Evolutionary conservation across 805 yeast genomes (phyloP).

Genomic region (Teunomyces kruisii): DNA sequence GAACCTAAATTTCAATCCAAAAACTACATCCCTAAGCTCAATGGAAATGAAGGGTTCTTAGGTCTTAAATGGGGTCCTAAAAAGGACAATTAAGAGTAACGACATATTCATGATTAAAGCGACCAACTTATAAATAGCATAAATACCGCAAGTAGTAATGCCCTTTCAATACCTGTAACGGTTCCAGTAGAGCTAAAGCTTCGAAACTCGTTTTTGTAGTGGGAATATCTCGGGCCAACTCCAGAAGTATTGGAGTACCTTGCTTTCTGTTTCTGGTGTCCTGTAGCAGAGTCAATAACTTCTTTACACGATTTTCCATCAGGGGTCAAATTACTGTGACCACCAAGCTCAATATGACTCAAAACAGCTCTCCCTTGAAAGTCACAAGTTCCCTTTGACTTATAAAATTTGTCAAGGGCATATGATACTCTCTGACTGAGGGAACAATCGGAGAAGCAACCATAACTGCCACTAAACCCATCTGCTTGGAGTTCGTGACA

Average conservation of each 20-base stretch:
- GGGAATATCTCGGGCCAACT: too few species aligned
- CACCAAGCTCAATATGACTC: neutral
- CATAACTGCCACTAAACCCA: slow-evolving; percentile 39
- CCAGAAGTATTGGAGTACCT: too few species aligned
- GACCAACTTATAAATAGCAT: slow-evolving; percentile 3
- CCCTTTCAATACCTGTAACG: slow-evolving; percentile 13
- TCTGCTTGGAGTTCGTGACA: slow-evolving; percentile 40
- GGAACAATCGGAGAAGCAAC: slow-evolving; percentile 41
- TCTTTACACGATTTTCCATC: too few species aligned
- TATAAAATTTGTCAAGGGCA: too few species aligned
- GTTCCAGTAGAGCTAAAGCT: neutral
- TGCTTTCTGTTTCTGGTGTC: too few species aligned
- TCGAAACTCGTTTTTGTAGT: too few species aligned
- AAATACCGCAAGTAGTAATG: slow-evolving; percentile 23
- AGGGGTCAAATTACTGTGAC: neutral
- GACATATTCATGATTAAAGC: neutral
- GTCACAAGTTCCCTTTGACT: too few species aligned
- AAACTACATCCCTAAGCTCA: slow-evolving; percentile 38
- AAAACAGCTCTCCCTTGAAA: neutral
- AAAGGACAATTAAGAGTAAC: slow-evolving; percentile 34
- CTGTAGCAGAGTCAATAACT: too few species aligned
- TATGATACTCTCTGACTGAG: slow-evolving; percentile 23
- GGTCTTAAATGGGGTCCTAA: slow-evolving; percentile 89
- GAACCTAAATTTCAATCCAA: slow-evolving; percentile 54
- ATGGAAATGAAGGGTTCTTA: slow-evolving; percentile 57